A percentile compares a stretch with the other conserved stretches of the same genome.
These are phyloP conservation scores for Licmophora abbreviata DNA, from an alignment of 108 stramenopile genomes.

Conservation along the genomic window DNA sequence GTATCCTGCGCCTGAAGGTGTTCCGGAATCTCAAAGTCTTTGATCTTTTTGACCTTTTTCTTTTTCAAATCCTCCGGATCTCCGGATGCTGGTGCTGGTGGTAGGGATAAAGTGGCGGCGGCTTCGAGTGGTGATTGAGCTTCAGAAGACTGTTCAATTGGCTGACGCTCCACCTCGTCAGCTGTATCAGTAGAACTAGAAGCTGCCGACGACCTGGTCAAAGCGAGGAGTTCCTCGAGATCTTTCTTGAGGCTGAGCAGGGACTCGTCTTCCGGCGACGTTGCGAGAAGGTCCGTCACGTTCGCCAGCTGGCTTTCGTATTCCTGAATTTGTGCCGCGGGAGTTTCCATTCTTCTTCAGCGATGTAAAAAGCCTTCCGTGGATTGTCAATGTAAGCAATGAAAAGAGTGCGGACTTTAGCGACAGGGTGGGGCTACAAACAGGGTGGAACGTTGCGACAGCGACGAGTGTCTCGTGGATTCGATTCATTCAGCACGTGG, in stretches of 20 bases:
- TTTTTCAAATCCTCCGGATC: constrained; percentile 5
- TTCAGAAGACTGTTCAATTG: background rate
- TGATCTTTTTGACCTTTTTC: constrained; percentile 30
- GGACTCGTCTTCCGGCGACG: constrained; percentile 53
- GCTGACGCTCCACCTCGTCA: background rate
- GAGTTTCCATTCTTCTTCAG: too few species aligned
- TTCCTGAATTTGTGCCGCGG: constrained; percentile 28
- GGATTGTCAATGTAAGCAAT: too few species aligned
- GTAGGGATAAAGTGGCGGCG: constrained; percentile 5
- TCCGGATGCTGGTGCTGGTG: background rate
- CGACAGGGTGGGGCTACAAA: too few species aligned
- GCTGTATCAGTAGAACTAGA: constrained; percentile 1
- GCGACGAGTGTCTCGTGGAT: too few species aligned
- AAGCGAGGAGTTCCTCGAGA: constrained; percentile 58
- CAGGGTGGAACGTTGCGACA: too few species aligned
- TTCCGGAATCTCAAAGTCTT: constrained; percentile 63
- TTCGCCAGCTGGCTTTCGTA: constrained; percentile 58
- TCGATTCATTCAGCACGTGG: background rate
- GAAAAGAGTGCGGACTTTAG: too few species aligned
- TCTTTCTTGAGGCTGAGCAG: constrained; percentile 57
- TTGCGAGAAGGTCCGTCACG: constrained; percentile 48
- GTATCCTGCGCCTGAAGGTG: constrained; percentile 60
- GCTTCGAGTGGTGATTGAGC: constrained; percentile 2
- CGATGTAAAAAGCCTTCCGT: too few species aligned
- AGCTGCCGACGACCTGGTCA: constrained; percentile 27